Evolutionary conservation across 1,284 basidiomycete species (phyloP).

Genomic region (Papiliotrema nemorosa): DNA sequence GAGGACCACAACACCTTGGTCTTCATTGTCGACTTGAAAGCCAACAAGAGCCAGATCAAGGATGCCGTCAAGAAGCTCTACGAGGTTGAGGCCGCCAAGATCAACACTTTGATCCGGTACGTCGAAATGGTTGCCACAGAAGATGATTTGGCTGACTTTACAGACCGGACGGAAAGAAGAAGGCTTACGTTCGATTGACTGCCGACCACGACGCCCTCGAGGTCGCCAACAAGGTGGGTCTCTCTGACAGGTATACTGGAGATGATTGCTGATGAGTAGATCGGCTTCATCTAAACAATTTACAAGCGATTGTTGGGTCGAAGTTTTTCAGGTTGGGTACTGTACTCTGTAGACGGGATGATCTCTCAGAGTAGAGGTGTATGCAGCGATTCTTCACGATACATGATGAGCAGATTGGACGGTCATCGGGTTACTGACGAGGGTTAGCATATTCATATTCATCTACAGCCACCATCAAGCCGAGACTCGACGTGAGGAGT

Average conservation of each 20-base stretch:
- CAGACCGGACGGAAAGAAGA: slow-evolving; percentile 98
- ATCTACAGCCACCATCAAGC: too few relatives aligned
- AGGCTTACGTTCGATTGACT: slow-evolving; percentile 94
- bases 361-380: slow-evolving; percentile 5
- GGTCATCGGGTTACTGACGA: too few relatives aligned
- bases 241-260: slow-evolving; percentile 1
- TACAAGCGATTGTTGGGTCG: too few relatives aligned
- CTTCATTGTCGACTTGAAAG: slow-evolving; percentile 90
- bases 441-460: too few relatives aligned
- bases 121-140: slow-evolving; percentile 30
- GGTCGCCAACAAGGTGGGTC: slow-evolving; percentile 95
- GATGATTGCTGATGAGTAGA: slow-evolving; percentile 27
- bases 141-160: background rate
- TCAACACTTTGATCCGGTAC: slow-evolving; percentile 96
- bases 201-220: slow-evolving; percentile 96
- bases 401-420: too few relatives aligned
- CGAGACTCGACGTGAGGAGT: too few relatives aligned
- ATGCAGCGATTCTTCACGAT: slow-evolving; percentile 5
- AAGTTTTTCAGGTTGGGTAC: slow-evolving; percentile 1
- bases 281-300: slow-evolving; percentile 50
- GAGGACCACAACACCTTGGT: slow-evolving; percentile 99
- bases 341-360: slow-evolving; percentile 10
- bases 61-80: slow-evolving; percentile 99
- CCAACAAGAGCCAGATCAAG: slow-evolving; percentile 99
- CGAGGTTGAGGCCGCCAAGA: slow-evolving; percentile 91